Percentiles rank a stretch among this genome's conserved stretches.
Evolutionary conservation across 495 filamentous ascomycete genomes (phyloP).

Genomic region (Chaetomium fimeti): DNA sequence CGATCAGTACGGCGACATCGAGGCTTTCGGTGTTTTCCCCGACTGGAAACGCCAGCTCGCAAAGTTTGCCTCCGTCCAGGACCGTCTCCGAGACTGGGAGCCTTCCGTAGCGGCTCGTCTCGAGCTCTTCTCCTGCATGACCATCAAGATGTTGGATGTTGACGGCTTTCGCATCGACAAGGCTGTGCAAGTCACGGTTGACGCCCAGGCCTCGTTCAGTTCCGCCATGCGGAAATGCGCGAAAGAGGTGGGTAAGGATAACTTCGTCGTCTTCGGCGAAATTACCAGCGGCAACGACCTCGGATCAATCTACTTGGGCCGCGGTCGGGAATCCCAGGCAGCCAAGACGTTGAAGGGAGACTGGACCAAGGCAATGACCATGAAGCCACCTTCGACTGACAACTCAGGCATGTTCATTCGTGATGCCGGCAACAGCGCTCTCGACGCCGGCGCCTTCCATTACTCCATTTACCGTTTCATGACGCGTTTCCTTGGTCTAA

Average conservation of each 20-base stretch:
- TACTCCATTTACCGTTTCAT: conserved; percentile 70
- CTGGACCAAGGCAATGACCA: conserved; percentile 26
- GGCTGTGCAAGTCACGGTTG: conserved; percentile 63
- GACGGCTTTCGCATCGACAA: conserved; percentile 72
- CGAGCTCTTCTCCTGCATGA: conserved; percentile 64
- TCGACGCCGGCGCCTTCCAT: conserved; percentile 68
- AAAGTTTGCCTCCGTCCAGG: conserved; percentile 73
- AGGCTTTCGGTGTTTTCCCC: conserved; percentile 66
- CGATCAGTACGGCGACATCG: conserved; percentile 67
- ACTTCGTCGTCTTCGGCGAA: conserved; percentile 66
- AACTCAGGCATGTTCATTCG: conserved; percentile 55
- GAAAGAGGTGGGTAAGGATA: conserved; percentile 54
- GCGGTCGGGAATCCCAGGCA: conserved; percentile 58
- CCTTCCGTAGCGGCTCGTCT: conserved; percentile 60
- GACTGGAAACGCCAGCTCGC: conserved; percentile 66
- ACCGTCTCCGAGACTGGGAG: conserved; percentile 70
- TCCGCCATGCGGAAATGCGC: conserved; percentile 57
- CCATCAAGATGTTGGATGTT: conserved; percentile 63
- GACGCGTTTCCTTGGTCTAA: conserved; percentile 64
- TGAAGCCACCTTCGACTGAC: conserved; percentile 16
- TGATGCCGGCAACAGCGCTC: conserved; percentile 53
- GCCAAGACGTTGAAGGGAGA: conserved; percentile 36
- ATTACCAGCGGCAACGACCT: conserved; percentile 63
- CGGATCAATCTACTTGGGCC: conserved; percentile 64
- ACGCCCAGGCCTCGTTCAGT: conserved; percentile 60